Base-by-base conservation (phyloP, 208 protist species). In the Porcisia deanei region DNA sequence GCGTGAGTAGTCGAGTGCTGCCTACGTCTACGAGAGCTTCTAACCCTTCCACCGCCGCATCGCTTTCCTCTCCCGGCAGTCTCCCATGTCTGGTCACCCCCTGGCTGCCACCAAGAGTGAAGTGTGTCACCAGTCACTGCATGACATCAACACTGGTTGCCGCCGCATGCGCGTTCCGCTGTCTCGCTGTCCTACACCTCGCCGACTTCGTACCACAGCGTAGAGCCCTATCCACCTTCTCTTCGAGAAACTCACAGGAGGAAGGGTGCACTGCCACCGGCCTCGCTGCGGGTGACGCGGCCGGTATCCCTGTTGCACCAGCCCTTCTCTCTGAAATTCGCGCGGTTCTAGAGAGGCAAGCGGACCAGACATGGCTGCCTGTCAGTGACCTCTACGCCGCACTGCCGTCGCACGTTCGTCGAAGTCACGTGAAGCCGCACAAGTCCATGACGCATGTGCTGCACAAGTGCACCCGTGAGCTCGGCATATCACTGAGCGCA, bases 351-450 rank as follows among this genome's bases (percentile, higher is more conserved):
- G 39, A 52, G 49, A 66, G 64, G 2, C 65, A 74, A 30, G 58
- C 59, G 1, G 30, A 74, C 47, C 52, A 66, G 14, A 83, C 60
- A 43, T 97, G 93, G 93, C 65, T 91, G 58, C 70, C 83, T 2
- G 82, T 97, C 39, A 83, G 81, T 39, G 79, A 90, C 16, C 54
- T 95, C 47, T 97, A 97, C 77, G 84, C 79, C 39, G 82, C 90
- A n/a, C 71, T 97, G 6, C 82, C 89, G 14, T 47, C 76, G 47
- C 79, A 78, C 45, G 79, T 80, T 49, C 87, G 91, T 16, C 85
- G 89, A 25, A 49, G 76, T 41, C 78, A 94, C 65, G 89, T 97
- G 49, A 88, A 90, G 2, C 93, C 93, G 14, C 91, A 97, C 76
- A 90, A 89, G 73, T 93, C 87, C 22, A 82, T 97, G 58, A 59